These are phyloP conservation scores for Schizosaccharomyces lindneri DNA, from an alignment of 805 yeast genomes.

Conservation along the genomic window DNA sequence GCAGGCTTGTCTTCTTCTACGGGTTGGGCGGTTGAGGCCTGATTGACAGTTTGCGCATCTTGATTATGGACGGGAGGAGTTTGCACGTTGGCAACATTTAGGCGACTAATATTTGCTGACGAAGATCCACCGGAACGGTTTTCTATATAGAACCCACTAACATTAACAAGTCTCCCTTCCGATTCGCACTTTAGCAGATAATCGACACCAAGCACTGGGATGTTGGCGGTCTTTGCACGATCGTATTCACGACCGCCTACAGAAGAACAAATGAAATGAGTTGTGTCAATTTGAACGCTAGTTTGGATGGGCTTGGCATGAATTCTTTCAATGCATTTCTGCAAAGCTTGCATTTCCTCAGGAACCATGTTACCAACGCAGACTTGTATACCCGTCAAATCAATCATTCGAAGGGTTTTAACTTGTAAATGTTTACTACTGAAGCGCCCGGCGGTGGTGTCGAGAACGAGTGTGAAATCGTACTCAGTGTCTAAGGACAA, in stretches of 20 bases:
- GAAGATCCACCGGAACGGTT: background rate
- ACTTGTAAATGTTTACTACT: constrained; percentile 42
- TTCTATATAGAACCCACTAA: constrained; percentile 47
- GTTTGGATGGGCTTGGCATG: constrained; percentile 63
- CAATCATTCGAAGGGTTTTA: constrained; percentile 88
- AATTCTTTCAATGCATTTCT: constrained; percentile 34
- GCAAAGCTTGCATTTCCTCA: constrained; percentile 32
- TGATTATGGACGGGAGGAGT: too few species aligned
- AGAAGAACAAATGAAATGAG: constrained; percentile 49
- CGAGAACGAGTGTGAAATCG: constrained; percentile 52
- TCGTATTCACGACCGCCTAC: constrained; percentile 41
- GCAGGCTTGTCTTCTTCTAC: too few species aligned
- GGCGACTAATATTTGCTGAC: background rate
- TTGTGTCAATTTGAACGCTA: constrained; percentile 65
- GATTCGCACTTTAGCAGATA: constrained; percentile 86
- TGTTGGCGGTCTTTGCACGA: constrained; percentile 61
- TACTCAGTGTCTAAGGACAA: constrained; percentile 66
- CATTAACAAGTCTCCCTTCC: constrained; percentile 79
- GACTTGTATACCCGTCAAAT: constrained; percentile 71
- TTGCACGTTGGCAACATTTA: background rate
- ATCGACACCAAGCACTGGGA: constrained; percentile 86
- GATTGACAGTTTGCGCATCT: too few species aligned
- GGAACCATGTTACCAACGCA: constrained; percentile 58
- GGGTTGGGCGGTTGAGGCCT: too few species aligned
- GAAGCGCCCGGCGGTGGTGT: constrained; percentile 74